Base-by-base conservation (phyloP, 768 basidiomycete species). In the Tulasnella sp. region DNA sequence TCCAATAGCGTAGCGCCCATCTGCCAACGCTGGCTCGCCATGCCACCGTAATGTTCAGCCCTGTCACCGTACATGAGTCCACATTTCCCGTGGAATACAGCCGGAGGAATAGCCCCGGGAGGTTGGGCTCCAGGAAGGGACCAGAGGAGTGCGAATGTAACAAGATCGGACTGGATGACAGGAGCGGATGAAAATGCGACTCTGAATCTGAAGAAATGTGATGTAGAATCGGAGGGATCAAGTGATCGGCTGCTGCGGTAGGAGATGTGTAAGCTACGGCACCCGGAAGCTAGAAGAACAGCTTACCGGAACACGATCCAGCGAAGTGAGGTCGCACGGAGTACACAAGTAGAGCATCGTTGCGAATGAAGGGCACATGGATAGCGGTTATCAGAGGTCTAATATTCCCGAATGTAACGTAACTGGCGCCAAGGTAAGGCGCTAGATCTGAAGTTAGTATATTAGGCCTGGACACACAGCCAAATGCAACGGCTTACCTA, bases 1-100 rank as follows among this genome's bases (percentile, higher is more conserved):
- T 84, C 49, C 85, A 78, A 72, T 90, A 97, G 23, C 95, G 77
- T 17, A 82, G 73, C 1, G 83, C 81, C 69, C 81, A 77, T 38
- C 86, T 77, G 1, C 88, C 88, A 4, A 89, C 60, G 1, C 85
- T 88, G 9, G 79, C 75, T 69, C 75, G 74, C 81, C 83, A 82
- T 67, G 93, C 88, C 5, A 95, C 67, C 13, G 72, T 70, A n/a
- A 95, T 67, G 1, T 68, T 65, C 3, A 93, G 64, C 15, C 53
- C 67, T 56, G 63, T 65, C 17, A 72, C 74, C 52, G 34, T 70
- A 68, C 89, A 93, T 19, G 74, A 72, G 8, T 77, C 79, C 3
- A 52, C 38, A 8, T 67, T 63, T 17, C n/a, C 24, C 26, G 42
- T 26, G 24, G 47, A 29, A 0, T 64, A 58, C 19, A 53, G 15